Base-by-base conservation (phyloP, 1,139 yeast genomes). In the Yamadazyma songkhlaensis region DNA sequence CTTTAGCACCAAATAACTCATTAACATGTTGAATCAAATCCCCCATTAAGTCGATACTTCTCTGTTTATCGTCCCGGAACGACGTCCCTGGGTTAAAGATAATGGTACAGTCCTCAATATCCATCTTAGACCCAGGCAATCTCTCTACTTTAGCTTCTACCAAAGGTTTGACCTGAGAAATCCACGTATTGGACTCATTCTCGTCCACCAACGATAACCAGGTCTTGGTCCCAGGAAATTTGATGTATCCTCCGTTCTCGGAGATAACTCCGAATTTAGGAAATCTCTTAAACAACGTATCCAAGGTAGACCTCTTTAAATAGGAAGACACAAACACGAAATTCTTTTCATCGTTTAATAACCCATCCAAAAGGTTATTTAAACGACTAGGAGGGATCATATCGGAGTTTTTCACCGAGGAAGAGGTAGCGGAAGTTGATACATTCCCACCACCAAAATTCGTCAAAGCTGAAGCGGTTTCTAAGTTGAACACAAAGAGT, bases 21-120 rank as follows among this genome's bases (percentile, higher is more conserved):
- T 90, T 89, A 40, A 90, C 79, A 55, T 89, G 92, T 28, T 89
- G 83, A 38, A 89, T 82, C 41, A 86, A 75, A 50, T 89, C 97
- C 32, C 97, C 97, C 64, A 88, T 77, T 11, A 83, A 74, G 37
- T 80, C 74, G 29, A 74, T 62, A 34, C 81, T 79, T 47, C 94
- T 73, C 36, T 81, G 87, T 24, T 72, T 67, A 50, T 85, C 90
- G 34, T 84, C 89, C 10, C 57, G 52, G 26, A 60, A 55, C 5
- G 81, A 78, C 34, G 69, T 63, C 29, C 86, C 90, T 0, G 90
- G 81, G 47, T 83, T 84, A 54, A 89, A 81, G 40, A 83, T 72
- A 30, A 89, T 72, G 26, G 88, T 80, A 34, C 90, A 80, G 43
- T 88, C 95, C 44, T 84, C 86, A 31, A 76, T 69, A 47, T 83